Conservation (phyloP, 2,329 filamentous ascomycete species). For the Ambrosiella beaveri region DNA sequence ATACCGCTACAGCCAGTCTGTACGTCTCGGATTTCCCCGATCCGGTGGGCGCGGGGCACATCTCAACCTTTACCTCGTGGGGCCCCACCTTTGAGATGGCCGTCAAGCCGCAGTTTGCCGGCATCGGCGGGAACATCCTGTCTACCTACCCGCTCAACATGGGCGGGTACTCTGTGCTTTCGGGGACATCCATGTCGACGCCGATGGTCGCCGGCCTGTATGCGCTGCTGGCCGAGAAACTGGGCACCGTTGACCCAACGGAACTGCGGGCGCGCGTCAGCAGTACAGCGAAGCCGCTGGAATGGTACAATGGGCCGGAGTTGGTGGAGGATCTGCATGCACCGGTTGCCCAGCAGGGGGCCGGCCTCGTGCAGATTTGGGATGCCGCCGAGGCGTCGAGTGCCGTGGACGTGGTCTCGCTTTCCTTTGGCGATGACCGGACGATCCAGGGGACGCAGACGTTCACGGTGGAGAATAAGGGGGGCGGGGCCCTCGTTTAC, state of each 20-base stretch:
- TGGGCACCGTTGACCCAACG: slow-evolving; percentile 26
- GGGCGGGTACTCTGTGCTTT: slow-evolving; percentile 11
- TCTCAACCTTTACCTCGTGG: slow-evolving; percentile 15
- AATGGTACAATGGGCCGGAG: slow-evolving; percentile 21
- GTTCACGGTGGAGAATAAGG: background rate
- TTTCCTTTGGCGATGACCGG: background rate
- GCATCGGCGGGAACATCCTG: slow-evolving; percentile 15
- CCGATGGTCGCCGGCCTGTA: slow-evolving; percentile 13
- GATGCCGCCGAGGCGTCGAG: slow-evolving; percentile 14
- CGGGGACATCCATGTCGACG: slow-evolving; percentile 15
- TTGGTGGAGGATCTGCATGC: slow-evolving; percentile 20
- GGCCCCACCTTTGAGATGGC: slow-evolving; percentile 14
- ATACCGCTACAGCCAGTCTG: slow-evolving; percentile 16
- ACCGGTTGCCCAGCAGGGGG: slow-evolving; percentile 33
- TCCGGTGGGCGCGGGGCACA: slow-evolving; percentile 23
- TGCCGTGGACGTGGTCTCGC: background rate
- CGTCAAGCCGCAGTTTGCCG: slow-evolving; percentile 14
- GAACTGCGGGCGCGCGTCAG: slow-evolving; percentile 26
- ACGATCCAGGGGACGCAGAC: background rate
- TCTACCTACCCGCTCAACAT: slow-evolving; percentile 13
- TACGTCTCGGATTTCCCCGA: slow-evolving; percentile 21
- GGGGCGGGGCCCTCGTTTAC: background rate
- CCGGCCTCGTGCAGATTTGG: slow-evolving; percentile 19
- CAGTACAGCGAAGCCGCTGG: slow-evolving; percentile 24
- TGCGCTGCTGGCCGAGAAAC: slow-evolving; percentile 21